Base-by-base conservation (phyloP, 495 filamentous ascomycete species). In the Aspergillus diversus region DNA sequence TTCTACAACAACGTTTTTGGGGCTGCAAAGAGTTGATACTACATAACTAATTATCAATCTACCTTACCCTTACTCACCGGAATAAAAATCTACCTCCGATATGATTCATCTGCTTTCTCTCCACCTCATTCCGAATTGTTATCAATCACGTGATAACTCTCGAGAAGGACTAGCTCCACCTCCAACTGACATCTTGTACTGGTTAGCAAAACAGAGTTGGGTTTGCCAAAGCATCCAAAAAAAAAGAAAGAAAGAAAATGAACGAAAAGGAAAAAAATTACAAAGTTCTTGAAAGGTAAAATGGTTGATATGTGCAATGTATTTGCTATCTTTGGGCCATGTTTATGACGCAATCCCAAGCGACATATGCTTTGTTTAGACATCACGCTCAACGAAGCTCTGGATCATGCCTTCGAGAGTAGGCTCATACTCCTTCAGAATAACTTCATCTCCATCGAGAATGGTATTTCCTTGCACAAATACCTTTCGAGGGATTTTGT, bases 381-480 rank as follows among this genome's bases (percentile, higher is more conserved):
- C 76, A 55, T 85, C 82, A 64, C 93, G 86, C 64, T 98, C 95
- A 0, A 86, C 92, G 83, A 85, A 98, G 75, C 93, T 97, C 80
- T 90, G 83, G 57, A 99, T 92, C 80, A 99, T 84, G 7, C 94
- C 94, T 71, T 95, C 88, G 8, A 87, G 77, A 0, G 86, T 91
- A 1, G 92, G 84, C 67, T 96, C 94, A 79, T 99, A 99, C 76
- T 99, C 92, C 77, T 86, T 92, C 73, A 97, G 72, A 21, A 77
- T 84, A 16, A 97, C 92, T 73, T 86, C 83, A 39, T 90, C 92
- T 12, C 88, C 89, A 55, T 88, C 82, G 16, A 86, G 80, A 52
- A 92, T 72, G 7, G 95, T 97, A 77, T 96, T 99, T 37, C 90
- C 92, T 78, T 97, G 92, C 16, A 99, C 93, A 77, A 97, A 98